Conservation (phyloP, 139 green algal species). For the Dunaliella primolecta region DNA sequence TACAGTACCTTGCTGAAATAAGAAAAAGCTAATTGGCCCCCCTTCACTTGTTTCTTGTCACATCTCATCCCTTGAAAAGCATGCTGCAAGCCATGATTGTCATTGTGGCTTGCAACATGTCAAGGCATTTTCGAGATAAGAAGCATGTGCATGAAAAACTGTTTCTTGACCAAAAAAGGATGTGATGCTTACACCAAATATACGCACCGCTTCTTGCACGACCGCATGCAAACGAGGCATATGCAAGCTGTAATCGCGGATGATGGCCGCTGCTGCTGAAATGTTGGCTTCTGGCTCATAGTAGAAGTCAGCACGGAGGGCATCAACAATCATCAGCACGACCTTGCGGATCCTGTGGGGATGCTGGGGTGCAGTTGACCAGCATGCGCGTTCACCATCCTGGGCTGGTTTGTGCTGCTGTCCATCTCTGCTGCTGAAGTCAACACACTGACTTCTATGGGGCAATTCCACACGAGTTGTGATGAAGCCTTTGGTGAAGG, state of each 20-base stretch:
- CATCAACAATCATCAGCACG: constrained; percentile 79
- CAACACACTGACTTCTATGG: constrained; percentile 14
- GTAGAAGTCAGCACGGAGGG: constrained; percentile 70
- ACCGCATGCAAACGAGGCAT: constrained; percentile 26
- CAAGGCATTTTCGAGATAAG: too few species aligned
- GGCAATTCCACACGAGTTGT: constrained; percentile 76
- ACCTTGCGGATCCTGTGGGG: constrained; percentile 36
- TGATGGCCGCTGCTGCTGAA: neutral
- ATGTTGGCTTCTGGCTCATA: constrained; percentile 14
- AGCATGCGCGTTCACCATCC: too few species aligned
- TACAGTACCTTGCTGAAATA: too few species aligned
- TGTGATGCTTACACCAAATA: too few species aligned
- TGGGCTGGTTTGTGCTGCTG: neutral
- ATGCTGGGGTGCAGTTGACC: neutral
- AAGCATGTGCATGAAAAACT: too few species aligned
- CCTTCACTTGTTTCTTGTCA: too few species aligned
- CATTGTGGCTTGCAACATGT: too few species aligned
- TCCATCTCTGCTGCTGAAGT: neutral
- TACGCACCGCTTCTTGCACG: constrained; percentile 28
- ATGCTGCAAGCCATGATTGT: too few species aligned
- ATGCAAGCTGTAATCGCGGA: neutral
- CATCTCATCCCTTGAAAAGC: too few species aligned
- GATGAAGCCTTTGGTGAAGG: constrained; percentile 81
- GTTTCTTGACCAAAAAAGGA: too few species aligned
- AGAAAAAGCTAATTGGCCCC: too few species aligned